Evolutionary conservation across 805 yeast genomes (phyloP).

Genomic region (Ogataea pini): DNA sequence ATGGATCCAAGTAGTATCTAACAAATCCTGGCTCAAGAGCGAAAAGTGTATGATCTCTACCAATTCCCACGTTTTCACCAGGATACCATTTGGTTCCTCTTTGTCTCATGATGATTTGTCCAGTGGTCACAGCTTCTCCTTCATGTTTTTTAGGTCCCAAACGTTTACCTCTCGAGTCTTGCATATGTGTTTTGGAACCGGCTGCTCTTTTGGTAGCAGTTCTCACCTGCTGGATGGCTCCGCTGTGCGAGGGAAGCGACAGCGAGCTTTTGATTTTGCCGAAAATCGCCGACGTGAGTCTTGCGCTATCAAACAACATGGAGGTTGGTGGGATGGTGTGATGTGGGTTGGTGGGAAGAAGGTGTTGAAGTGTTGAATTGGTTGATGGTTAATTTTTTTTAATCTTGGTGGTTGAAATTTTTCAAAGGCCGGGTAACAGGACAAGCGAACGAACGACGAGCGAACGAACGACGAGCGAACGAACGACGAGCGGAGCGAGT

Average conservation of each 20-base stretch:
- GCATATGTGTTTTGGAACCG: constrained; percentile 91
- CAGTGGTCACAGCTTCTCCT: constrained; percentile 72
- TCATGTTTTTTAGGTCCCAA: constrained; percentile 89
- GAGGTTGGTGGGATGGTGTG: not conserved
- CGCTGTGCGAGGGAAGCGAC: constrained; percentile 8
- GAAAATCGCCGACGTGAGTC: constrained; percentile 9
- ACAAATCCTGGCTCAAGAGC: constrained; percentile 94
- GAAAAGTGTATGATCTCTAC: constrained; percentile 89
- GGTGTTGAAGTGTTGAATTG: not conserved
- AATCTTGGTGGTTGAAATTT: not conserved
- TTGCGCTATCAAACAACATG: constrained; percentile 8
- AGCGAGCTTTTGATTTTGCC: constrained; percentile 18
- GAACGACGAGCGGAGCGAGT: not conserved
- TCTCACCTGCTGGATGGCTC: constrained; percentile 53
- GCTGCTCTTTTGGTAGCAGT: constrained; percentile 92
- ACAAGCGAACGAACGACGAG: not conserved
- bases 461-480: not conserved
- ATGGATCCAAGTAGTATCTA: constrained; percentile 89
- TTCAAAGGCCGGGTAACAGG: not conserved
- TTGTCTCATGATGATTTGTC: constrained; percentile 89
- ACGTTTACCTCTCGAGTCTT: constrained; percentile 93
- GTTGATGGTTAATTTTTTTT: not conserved
- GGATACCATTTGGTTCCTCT: constrained; percentile 95
- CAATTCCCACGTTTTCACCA: constrained; percentile 87
- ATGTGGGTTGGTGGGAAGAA: not conserved